phyloP scores from a whole-genome alignment of 139 green algal genomes.

The Auxenochlorella pyrenoidosa region DNA sequence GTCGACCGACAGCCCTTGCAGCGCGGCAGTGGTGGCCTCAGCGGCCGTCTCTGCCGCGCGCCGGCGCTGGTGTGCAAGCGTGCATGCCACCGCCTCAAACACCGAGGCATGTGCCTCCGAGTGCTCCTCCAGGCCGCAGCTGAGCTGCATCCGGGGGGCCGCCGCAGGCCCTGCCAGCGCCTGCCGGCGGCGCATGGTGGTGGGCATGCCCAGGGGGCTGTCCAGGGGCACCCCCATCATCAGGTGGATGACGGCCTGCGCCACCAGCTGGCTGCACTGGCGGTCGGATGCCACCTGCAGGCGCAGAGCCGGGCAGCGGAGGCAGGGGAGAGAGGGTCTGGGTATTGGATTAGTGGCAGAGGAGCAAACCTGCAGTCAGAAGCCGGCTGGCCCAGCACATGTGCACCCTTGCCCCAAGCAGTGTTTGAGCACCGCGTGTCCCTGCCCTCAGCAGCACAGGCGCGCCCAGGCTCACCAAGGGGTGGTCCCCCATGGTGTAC shows the following conservation, averaged over 20 bases:
- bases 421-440: too few relatives aligned
- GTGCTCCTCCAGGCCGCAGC: not conserved
- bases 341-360: too few relatives aligned
- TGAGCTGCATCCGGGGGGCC: not conserved
- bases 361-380: too few relatives aligned
- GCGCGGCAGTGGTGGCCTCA: not conserved
- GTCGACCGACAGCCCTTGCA: conserved; percentile 5
- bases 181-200: not conserved
- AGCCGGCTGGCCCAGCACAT: too few relatives aligned
- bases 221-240: conserved; percentile 20
- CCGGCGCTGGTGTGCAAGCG: not conserved
- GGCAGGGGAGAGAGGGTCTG: not conserved
- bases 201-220: conserved; percentile 4
- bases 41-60: not conserved
- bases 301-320: not conserved
- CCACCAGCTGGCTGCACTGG: conserved; percentile 28
- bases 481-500: conserved; percentile 39
- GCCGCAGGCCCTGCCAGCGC: not conserved
- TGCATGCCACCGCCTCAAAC: conserved; percentile 14
- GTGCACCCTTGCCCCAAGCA: too few relatives aligned
- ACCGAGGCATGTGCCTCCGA: not conserved
- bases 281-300: conserved; percentile 7
- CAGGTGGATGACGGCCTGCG: conserved; percentile 33
- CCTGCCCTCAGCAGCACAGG: not conserved
- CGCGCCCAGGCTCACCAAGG: conserved; percentile 7